phyloP scores from a whole-genome alignment of 306 rosid genomes.

The Quillaja saponaria region DNA sequence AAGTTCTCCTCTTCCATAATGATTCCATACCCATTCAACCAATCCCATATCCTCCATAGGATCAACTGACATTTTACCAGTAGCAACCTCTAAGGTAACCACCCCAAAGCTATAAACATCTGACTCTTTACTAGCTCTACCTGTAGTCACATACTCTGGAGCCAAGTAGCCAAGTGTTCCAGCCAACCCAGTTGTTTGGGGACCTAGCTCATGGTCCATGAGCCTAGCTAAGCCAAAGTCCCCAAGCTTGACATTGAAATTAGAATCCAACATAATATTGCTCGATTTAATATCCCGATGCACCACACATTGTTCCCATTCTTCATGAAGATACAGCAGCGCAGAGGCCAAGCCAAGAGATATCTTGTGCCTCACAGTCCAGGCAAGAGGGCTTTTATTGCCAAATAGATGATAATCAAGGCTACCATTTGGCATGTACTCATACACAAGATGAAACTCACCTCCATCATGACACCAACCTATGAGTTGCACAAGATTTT shows the following conservation, averaged over 20 bases:
- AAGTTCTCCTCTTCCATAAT: conserved; percentile 32
- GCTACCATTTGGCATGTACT: conserved; percentile 44
- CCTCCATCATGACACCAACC: conserved; percentile 37
- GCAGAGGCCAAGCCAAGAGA: conserved; percentile 35
- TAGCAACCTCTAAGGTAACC: conserved; percentile 30
- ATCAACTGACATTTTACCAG: conserved; percentile 23
- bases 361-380: conserved; percentile 31
- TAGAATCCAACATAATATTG: conserved; percentile 39
- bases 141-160: conserved; percentile 34
- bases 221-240: conserved; percentile 43
- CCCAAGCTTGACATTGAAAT: conserved; percentile 36
- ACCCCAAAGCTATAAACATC: conserved; percentile 31
- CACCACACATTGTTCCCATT: conserved; percentile 40
- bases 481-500: conserved; percentile 29
- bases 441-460: conserved; percentile 29
- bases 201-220: conserved; percentile 33
- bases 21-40: conserved; percentile 47
- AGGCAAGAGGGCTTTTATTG: conserved; percentile 6
- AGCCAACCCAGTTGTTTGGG: conserved; percentile 24
- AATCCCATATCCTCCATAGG: conserved; percentile 23
- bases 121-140: conserved; percentile 26
- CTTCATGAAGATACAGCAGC: conserved; percentile 43
- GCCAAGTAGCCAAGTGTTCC: conserved; percentile 47
- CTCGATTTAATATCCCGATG: conserved; percentile 42
- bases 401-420: conserved; percentile 30